Base-by-base conservation (phyloP, 2,329 filamentous ascomycete species). In the Colletotrichum tofieldiae region DNA sequence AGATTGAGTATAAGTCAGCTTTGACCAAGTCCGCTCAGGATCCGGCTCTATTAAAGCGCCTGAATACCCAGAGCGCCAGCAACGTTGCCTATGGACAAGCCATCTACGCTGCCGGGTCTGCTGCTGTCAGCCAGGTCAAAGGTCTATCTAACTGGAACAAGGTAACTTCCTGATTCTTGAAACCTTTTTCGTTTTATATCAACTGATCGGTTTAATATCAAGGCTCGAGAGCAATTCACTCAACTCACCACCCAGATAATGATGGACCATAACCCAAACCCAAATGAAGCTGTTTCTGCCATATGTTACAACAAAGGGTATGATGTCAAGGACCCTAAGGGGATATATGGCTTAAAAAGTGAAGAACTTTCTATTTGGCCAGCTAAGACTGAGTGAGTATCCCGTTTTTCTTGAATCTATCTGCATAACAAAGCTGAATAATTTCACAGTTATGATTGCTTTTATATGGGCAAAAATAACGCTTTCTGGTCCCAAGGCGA, bases 261-360 rank as follows among this genome's bases (percentile, higher is more conserved):
- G 65, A 41, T 68, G 39, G 47, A 61, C 3, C 51, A 68, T 2
- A 68, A 68, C 51, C 65, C 65, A 7, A 55, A 68, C 49, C n/a
- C 65, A 6, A 29, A 16, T 1, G 49, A 47, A n/a, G 51, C 60
- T 20, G 58, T 68, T 47, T 49, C 65, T 1, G 65, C 58, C 18
- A 62, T 62, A 6, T 68, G 65, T 37, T 68, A 68, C 41, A 68
- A 68, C 20, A 37, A 63, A 16, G 58, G 1, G 3, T 68, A 61
- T 8, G 39, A 51, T 14, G 12, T 68, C 1, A 54, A 39, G 29
- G 39, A 68, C n/a, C 29, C 41, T 9, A 32, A 39, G 4, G 37
- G 45, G n/a, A 49, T 56, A 1, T 61, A 63, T n/a, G 65, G 65
- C 3, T n/a, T 62, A 7, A 54, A 5, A 20, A 68, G 51, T 29